A percentile compares a stretch with the other conserved stretches of the same genome.
Conservation (phyloP, 225 moss, liverwort and hornwort species). For the Anthoceros angustus region DNA sequence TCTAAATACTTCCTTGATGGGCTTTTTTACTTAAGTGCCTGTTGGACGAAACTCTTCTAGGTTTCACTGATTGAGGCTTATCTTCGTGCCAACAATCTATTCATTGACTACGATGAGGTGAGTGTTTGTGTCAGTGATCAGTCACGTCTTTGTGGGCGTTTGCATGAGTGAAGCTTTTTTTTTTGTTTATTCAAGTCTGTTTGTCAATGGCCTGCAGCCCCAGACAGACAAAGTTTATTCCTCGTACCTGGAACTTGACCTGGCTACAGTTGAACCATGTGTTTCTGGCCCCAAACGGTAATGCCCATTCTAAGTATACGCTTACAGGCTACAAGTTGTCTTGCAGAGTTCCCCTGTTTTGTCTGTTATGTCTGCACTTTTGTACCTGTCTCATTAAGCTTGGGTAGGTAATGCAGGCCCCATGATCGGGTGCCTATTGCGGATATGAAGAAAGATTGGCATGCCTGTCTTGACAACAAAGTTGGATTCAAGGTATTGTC, state of each 20-base stretch:
- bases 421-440: constrained; percentile 75
- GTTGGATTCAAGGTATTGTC: constrained; percentile 78
- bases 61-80: constrained; percentile 78
- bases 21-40: not conserved
- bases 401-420: constrained; percentile 34
- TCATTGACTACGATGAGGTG: constrained; percentile 67
- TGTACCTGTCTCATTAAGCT: constrained; percentile 4
- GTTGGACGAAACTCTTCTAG: constrained; percentile 11
- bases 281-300: constrained; percentile 91
- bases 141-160: not conserved
- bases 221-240: constrained; percentile 53
- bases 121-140: constrained; percentile 4
- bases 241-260: constrained; percentile 72
- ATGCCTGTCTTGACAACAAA: constrained; percentile 72
- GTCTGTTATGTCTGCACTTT: not conserved
- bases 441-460: constrained; percentile 95
- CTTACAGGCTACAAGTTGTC: not conserved
- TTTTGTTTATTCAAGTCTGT: not conserved
- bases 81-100: constrained; percentile 73
- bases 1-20: not conserved
- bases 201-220: constrained; percentile 27
- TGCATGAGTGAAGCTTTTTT: constrained; percentile 1
- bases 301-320: not conserved
- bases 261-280: constrained; percentile 64
- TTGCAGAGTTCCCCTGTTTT: not conserved